A percentile compares a stretch with the other conserved stretches of the same genome.
Conservation (phyloP, 73 alveolate species). For the Blepharisma stoltei region DNA sequence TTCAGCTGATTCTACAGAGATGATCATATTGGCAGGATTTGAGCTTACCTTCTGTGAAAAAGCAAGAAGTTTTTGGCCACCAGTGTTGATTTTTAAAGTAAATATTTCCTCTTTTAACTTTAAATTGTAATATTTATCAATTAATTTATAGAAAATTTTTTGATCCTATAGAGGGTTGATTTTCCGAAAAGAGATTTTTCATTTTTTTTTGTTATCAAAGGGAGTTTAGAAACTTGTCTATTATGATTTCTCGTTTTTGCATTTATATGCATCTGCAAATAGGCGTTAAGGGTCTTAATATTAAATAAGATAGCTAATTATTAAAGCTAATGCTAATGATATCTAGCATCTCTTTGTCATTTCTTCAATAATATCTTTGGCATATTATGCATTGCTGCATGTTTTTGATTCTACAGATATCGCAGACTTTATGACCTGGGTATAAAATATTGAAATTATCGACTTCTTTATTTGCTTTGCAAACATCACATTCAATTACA, state of each 20-base stretch:
- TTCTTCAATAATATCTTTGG: slow-evolving; percentile 38
- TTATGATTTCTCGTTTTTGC: slow-evolving; percentile 38
- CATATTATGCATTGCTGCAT: slow-evolving; percentile 50
- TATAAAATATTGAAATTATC: too few species aligned
- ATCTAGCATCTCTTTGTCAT: slow-evolving; percentile 36
- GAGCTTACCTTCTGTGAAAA: too few species aligned
- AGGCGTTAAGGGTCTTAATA: slow-evolving; percentile 26
- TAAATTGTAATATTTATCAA: slow-evolving; percentile 33
- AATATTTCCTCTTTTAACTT: slow-evolving; percentile 39
- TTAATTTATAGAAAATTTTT: too few species aligned
- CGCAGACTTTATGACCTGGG: neutral
- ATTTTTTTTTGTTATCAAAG: too few species aligned
- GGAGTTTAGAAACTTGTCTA: slow-evolving; percentile 20
- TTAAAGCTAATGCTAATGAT: slow-evolving; percentile 33
- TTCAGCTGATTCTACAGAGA: slow-evolving; percentile 1
- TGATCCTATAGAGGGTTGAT: too few species aligned
- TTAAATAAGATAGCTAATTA: slow-evolving; percentile 35
- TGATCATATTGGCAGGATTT: too few species aligned
- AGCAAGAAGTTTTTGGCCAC: too few species aligned
- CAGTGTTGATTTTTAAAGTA: slow-evolving; percentile 1
- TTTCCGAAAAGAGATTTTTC: too few species aligned
- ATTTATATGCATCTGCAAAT: slow-evolving; percentile 37
- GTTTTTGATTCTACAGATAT: slow-evolving; percentile 34
- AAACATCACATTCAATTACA: too few species aligned
- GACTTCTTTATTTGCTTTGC: too few species aligned